These are phyloP conservation scores for Centrapalus pauciflorus DNA, from an alignment of 129 eudicot genomes.

Conservation along the genomic window DNA sequence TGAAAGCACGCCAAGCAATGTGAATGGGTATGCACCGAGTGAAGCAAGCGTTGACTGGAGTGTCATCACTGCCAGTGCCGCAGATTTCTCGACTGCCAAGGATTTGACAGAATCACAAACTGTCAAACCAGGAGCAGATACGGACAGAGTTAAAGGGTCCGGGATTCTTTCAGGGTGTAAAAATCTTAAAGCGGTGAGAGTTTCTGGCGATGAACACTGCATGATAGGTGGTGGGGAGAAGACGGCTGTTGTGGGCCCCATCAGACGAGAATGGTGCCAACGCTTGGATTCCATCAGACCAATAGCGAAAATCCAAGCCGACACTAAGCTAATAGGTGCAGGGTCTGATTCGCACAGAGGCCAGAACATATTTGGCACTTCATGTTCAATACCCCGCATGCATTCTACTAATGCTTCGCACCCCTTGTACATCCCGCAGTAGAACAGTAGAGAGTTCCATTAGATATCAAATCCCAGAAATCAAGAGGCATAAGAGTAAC, in stretches of 20 bases:
- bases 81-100: slow-evolving; percentile 41
- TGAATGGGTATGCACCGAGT: slow-evolving; percentile 69
- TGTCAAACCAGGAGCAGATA: slow-evolving; percentile 11
- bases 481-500: neutral
- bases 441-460: neutral
- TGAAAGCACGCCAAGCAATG: slow-evolving; percentile 27
- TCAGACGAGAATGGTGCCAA: slow-evolving; percentile 24
- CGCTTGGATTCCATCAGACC: slow-evolving; percentile 36
- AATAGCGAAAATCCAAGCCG: slow-evolving; percentile 49
- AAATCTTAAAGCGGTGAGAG: slow-evolving; percentile 63
- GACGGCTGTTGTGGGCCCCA: neutral
- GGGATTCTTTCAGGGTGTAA: slow-evolving; percentile 61
- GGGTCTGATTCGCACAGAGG: slow-evolving; percentile 30
- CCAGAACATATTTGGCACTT: slow-evolving; percentile 12
- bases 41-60: slow-evolving; percentile 95
- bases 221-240: slow-evolving; percentile 4
- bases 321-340: slow-evolving; percentile 30
- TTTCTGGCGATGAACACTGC: slow-evolving; percentile 46
- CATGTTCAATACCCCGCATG: slow-evolving; percentile 18
- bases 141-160: slow-evolving; percentile 26
- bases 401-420: slow-evolving; percentile 31
- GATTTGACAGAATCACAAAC: slow-evolving; percentile 10
- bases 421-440: slow-evolving; percentile 33
- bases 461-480: neutral
- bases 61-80: slow-evolving; percentile 70